Conservation (phyloP, 75 land plant genomes). For the Pseudotsuga menziesii region DNA sequence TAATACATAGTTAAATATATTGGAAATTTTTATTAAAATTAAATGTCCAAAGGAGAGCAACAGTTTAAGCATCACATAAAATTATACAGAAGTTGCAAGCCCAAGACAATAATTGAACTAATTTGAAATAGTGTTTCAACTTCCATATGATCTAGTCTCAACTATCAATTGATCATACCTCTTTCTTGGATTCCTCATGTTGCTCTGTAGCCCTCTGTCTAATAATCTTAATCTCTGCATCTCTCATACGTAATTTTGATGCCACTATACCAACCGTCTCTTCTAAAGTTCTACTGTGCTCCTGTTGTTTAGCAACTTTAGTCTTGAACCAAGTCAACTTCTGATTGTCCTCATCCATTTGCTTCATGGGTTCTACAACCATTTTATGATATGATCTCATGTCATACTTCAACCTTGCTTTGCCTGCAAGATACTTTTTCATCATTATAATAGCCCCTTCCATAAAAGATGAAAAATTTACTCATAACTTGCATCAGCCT, state of each 20-base stretch:
- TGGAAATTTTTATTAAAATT: too few species aligned
- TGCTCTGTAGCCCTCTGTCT: conserved; percentile 48
- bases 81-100: too few species aligned
- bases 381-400: conserved; percentile 57
- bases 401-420: conserved; percentile 71
- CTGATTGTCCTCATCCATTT: conserved; percentile 79
- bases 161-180: conserved; percentile 25
- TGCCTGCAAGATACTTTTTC: conserved; percentile 38
- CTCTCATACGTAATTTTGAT: conserved; percentile 39
- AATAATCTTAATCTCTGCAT: conserved; percentile 50
- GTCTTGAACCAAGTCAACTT: conserved; percentile 34
- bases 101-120: too few species aligned
- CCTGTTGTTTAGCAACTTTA: conserved; percentile 39
- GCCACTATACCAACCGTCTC: conserved; percentile 39
- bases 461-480: conserved; percentile 1
- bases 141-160: too few species aligned
- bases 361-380: conserved; percentile 62
- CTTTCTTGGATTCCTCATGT: conserved; percentile 51
- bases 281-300: conserved; percentile 38
- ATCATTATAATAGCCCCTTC: not conserved
- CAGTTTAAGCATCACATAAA: too few species aligned
- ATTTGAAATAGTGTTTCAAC: too few species aligned
- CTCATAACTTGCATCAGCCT: not conserved
- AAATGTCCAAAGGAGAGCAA: too few species aligned
- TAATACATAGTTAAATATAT: too few species aligned